Conservation (phyloP, 331 rosid species). For the Quercus tomentella region DNA sequence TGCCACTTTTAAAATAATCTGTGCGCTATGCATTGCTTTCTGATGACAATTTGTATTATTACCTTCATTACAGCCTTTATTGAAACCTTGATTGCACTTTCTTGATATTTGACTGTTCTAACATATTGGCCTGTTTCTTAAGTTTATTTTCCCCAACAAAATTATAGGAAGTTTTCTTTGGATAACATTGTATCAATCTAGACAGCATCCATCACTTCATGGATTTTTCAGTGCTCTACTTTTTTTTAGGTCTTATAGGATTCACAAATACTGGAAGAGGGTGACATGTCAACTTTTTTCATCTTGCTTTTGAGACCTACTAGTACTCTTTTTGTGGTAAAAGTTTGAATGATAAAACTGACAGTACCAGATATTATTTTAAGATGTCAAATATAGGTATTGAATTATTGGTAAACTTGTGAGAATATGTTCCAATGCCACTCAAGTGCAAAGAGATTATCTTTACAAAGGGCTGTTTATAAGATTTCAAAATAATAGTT, state of each 20-base stretch:
- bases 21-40: too few relatives aligned
- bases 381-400: not conserved
- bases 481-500: not conserved
- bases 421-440: not conserved
- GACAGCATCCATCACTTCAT: not conserved
- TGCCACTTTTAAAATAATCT: not conserved
- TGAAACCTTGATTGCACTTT: slow-evolving; percentile 1
- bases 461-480: not conserved
- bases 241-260: not conserved
- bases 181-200: not conserved
- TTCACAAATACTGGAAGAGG: not conserved
- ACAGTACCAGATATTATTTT: not conserved
- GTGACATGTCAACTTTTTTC: not conserved
- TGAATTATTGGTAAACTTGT: not conserved
- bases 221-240: not conserved
- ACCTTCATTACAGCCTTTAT: not conserved
- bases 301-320: not conserved
- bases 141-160: not conserved
- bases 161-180: not conserved
- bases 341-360: too few relatives aligned
- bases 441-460: not conserved
- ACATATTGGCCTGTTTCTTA: not conserved
- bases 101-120: not conserved
- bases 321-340: not conserved
- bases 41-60: not conserved